These are phyloP conservation scores for Candida sphagnicola DNA, from an alignment of 805 yeast genomes.

Conservation along the genomic window DNA sequence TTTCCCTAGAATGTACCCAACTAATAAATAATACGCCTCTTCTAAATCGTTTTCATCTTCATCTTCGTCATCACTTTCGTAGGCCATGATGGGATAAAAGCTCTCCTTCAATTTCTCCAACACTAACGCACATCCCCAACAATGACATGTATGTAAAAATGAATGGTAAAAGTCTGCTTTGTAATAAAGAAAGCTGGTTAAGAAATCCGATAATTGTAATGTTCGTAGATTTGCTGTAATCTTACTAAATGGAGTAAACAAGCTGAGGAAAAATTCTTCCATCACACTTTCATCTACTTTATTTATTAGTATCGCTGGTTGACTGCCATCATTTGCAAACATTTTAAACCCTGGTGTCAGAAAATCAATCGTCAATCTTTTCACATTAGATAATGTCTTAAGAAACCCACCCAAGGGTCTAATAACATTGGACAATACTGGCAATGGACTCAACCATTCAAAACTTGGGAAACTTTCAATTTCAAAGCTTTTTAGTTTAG, in stretches of 20 bases:
- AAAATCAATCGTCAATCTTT: constrained; percentile 25
- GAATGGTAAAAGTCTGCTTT: constrained; percentile 32
- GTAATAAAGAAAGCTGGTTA: constrained; percentile 34
- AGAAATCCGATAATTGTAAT: constrained; percentile 30
- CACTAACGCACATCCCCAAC: constrained; percentile 31
- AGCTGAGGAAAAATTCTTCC: constrained; percentile 31
- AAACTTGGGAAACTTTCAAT: constrained; percentile 27
- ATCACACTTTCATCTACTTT: constrained; percentile 29
- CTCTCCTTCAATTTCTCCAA: constrained; percentile 17
- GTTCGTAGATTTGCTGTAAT: constrained; percentile 14
- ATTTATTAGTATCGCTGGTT: constrained; percentile 26
- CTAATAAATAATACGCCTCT: constrained; percentile 25
- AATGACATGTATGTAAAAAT: constrained; percentile 32
- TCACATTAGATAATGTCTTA: constrained; percentile 18
- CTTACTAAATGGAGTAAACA: constrained; percentile 10
- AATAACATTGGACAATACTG: constrained; percentile 24
- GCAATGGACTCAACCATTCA: constrained; percentile 35
- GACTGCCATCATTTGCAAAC: constrained; percentile 28
- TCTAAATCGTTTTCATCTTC: constrained; percentile 18
- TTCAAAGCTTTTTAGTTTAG: constrained; percentile 25
- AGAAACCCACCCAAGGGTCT: constrained; percentile 30
- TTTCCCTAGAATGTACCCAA: constrained; percentile 31
- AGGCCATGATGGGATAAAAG: constrained; percentile 19
- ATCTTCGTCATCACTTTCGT: constrained; percentile 8
- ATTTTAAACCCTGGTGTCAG: constrained; percentile 34